Conservation (phyloP, 129 eudicot species). For the Saussurea involucrata region DNA sequence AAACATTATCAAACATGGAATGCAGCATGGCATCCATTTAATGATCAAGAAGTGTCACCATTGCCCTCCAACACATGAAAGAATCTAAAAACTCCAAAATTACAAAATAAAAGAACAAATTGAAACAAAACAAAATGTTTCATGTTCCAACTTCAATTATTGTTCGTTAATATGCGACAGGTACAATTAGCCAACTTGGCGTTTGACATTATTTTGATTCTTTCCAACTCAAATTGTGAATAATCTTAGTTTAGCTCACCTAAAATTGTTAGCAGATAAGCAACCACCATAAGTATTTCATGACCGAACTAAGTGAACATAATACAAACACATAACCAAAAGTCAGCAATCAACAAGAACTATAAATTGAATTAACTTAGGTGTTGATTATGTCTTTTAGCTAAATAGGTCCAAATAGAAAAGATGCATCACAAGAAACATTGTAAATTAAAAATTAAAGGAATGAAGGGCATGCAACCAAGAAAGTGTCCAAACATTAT, state of each 20-base stretch:
- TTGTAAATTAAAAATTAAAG: neutral
- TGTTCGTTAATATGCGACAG: neutral
- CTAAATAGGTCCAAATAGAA: neutral
- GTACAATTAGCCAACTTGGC: conserved; percentile 1
- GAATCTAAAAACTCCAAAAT: conserved; percentile 5
- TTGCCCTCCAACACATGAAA: conserved; percentile 9
- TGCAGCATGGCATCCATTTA: conserved; percentile 10
- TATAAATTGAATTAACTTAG: neutral
- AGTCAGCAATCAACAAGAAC: neutral
- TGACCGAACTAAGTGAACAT: conserved; percentile 4
- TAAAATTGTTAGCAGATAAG: conserved; percentile 13
- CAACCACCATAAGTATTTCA: conserved; percentile 17
- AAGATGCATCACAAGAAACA: neutral
- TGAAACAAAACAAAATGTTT: conserved; percentile 12
- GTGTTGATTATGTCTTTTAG: conserved; percentile 8
- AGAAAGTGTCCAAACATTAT: conserved; percentile 23
- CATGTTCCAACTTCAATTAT: conserved; percentile 20
- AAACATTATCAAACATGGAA: conserved; percentile 20
- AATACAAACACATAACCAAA: conserved; percentile 1
- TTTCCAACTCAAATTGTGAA: conserved; percentile 17
- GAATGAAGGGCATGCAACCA: conserved; percentile 5
- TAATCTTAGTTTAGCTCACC: conserved; percentile 23
- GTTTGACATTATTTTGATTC: neutral
- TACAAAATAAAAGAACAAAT: neutral
- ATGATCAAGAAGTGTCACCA: conserved; percentile 16